A percentile compares a stretch with the other conserved stretches of the same genome.
Evolutionary conservation across 2,329 filamentous ascomycete species (phyloP).

Genomic region (Fusarium verticillioides): DNA sequence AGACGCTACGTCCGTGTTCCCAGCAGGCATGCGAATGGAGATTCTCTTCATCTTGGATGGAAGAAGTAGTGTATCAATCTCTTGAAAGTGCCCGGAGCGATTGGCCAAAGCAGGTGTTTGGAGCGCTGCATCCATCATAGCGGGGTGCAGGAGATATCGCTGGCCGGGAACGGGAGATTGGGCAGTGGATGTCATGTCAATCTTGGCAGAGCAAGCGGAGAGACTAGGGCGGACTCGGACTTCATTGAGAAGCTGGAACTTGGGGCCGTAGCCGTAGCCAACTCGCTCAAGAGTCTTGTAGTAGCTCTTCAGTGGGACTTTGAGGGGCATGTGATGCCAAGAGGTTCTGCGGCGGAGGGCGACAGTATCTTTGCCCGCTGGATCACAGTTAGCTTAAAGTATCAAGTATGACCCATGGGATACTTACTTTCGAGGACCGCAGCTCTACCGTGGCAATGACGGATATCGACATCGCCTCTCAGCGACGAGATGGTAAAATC

Average conservation of each 20-base stretch:
- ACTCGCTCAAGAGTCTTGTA: slow-evolving; percentile 39
- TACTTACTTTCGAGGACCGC: slow-evolving; percentile 24
- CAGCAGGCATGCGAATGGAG: slow-evolving; percentile 37
- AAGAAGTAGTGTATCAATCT: slow-evolving; percentile 37
- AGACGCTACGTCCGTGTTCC: slow-evolving; percentile 30
- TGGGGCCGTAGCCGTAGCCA: slow-evolving; percentile 40
- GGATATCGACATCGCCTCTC: slow-evolving; percentile 40
- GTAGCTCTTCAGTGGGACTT: slow-evolving; percentile 39
- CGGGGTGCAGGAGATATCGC: slow-evolving; percentile 38
- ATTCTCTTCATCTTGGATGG: slow-evolving; percentile 39
- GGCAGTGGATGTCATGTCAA: slow-evolving; percentile 29
- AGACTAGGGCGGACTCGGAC: slow-evolving; percentile 36
- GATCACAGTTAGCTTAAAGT: background rate
- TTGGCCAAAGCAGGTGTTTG: slow-evolving; percentile 39
- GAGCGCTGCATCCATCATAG: slow-evolving; percentile 41
- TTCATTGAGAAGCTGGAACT: slow-evolving; percentile 40
- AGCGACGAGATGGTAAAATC: slow-evolving; percentile 41
- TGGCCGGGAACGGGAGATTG: slow-evolving; percentile 36
- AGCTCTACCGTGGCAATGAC: slow-evolving; percentile 35
- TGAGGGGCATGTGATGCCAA: slow-evolving; percentile 39
- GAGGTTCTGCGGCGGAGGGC: slow-evolving; percentile 25
- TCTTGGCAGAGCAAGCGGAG: slow-evolving; percentile 38
- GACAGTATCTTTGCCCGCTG: background rate
- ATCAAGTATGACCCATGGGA: too few relatives aligned
- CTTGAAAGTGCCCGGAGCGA: slow-evolving; percentile 38